These are phyloP conservation scores for Medicago arabica DNA, from an alignment of 306 rosid species.

Conservation along the genomic window DNA sequence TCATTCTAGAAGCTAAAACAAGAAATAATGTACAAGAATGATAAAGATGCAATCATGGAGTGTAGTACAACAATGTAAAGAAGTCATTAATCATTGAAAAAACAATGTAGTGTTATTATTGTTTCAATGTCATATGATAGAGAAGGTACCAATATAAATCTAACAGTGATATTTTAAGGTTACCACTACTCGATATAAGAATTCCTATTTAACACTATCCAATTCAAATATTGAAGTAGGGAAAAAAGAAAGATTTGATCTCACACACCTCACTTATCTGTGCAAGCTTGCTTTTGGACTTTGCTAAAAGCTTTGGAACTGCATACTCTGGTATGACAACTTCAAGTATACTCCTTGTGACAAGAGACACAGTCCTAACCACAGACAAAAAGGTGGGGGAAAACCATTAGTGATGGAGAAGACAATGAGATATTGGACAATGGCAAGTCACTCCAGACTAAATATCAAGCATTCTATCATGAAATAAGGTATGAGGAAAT, in stretches of 20 bases:
- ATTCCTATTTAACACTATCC: constrained; percentile 13
- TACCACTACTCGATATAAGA: constrained; percentile 17
- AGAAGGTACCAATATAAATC: neutral
- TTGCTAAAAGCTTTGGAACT: constrained; percentile 84
- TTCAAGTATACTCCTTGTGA: constrained; percentile 94
- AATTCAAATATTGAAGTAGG: constrained; percentile 30
- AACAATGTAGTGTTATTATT: neutral
- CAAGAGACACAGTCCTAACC: constrained; percentile 83
- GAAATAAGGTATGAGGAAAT: constrained; percentile 27
- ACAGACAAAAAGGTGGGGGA: neutral
- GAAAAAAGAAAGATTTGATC: constrained; percentile 33
- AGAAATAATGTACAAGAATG: neutral
- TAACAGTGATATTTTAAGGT: constrained; percentile 10
- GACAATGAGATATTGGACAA: constrained; percentile 10
- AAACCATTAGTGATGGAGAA: constrained; percentile 30
- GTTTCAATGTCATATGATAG: constrained; percentile 4
- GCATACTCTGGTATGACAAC: constrained; percentile 93
- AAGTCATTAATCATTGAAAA: constrained; percentile 9
- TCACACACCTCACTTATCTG: constrained; percentile 91
- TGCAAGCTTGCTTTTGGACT: constrained; percentile 91
- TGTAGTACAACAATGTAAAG: neutral
- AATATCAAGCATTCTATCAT: constrained; percentile 25
- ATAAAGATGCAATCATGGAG: constrained; percentile 9
- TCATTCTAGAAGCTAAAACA: constrained; percentile 21
- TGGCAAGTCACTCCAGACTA: constrained; percentile 17